Percentiles rank a stretch among this genome's conserved stretches.
These are phyloP conservation scores for Dipteronia dyeriana DNA, from an alignment of 345 rosid species.

Conservation along the genomic window DNA sequence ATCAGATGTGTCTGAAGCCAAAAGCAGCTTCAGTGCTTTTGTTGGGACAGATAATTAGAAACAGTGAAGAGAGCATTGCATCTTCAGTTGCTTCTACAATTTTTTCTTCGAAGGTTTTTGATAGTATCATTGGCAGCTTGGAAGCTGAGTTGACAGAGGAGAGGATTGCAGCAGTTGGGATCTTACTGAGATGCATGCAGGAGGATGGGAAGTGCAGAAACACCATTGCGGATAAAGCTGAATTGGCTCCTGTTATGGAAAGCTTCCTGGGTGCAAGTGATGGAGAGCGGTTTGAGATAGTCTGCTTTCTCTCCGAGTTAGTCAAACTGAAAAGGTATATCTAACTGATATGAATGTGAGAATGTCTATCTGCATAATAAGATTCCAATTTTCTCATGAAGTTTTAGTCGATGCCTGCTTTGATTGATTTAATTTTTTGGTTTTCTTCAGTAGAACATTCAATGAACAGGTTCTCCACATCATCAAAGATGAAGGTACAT, in stretches of 20 bases:
- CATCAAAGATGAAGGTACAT: constrained; percentile 59
- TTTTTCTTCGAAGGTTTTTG: constrained; percentile 40
- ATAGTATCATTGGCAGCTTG: constrained; percentile 46
- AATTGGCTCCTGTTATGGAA: constrained; percentile 54
- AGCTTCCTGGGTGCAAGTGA: constrained; percentile 42
- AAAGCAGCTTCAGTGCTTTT: constrained; percentile 55
- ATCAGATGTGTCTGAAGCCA: constrained; percentile 55
- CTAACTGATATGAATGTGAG: not conserved
- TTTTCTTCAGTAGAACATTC: constrained; percentile 47
- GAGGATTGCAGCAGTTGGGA: constrained; percentile 55
- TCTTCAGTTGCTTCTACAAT: constrained; percentile 39
- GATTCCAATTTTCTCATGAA: constrained; percentile 1
- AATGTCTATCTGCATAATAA: not conserved
- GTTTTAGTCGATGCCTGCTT: not conserved
- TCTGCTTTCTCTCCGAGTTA: constrained; percentile 56
- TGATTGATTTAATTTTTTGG: not conserved
- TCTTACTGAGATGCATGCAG: constrained; percentile 54
- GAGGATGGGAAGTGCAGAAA: constrained; percentile 64
- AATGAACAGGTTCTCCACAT: constrained; percentile 60
- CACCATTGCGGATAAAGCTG: constrained; percentile 54
- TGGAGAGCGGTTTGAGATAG: constrained; percentile 47
- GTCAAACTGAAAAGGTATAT: constrained; percentile 59
- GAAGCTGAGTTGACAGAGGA: constrained; percentile 56
- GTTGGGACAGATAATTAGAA: constrained; percentile 45
- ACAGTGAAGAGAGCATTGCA: constrained; percentile 38